Conservation (phyloP, 108 stramenopile genomes). For the Mayamaea pseudoterrestris region DNA sequence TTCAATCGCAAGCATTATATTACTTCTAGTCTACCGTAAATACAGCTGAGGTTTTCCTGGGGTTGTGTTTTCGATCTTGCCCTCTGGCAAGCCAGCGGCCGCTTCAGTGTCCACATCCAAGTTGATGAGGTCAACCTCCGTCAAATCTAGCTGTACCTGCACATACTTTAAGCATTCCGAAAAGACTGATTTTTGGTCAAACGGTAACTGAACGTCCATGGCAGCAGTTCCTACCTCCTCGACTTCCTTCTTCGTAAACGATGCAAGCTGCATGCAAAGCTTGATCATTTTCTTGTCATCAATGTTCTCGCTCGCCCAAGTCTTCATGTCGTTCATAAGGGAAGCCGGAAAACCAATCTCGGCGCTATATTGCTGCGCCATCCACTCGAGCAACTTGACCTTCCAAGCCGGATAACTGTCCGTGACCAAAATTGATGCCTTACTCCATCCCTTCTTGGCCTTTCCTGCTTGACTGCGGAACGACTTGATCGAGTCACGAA, state of each 20-base stretch:
- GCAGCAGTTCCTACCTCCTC: constrained; percentile 76
- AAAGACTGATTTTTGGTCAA: constrained; percentile 69
- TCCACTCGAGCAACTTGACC: constrained; percentile 63
- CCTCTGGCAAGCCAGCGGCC: constrained; percentile 36
- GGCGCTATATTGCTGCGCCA: constrained; percentile 59
- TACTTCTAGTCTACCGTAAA: constrained; percentile 41
- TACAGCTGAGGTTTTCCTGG: constrained; percentile 74
- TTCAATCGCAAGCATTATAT: no score
- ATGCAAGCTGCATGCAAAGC: constrained; percentile 87
- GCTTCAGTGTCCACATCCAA: constrained; percentile 34
- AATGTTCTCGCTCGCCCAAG: constrained; percentile 50
- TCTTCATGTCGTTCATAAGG: constrained; percentile 70
- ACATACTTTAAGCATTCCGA: constrained; percentile 54
- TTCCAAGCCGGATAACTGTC: constrained; percentile 84
- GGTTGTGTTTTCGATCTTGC: constrained; percentile 33
- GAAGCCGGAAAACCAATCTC: constrained; percentile 26
- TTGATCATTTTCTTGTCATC: constrained; percentile 84
- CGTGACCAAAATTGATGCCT: constrained; percentile 60
- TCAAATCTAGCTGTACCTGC: constrained; percentile 49
- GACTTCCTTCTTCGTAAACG: constrained; percentile 83
- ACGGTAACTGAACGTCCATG: constrained; percentile 75
- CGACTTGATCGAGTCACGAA: constrained; percentile 53
- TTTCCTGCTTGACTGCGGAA: constrained; percentile 70
- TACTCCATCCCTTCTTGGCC: constrained; percentile 63
- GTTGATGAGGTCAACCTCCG: constrained; percentile 39